Base-by-base conservation (phyloP, 176 grass and related monocot genomes). In the Oryza nivara region DNA sequence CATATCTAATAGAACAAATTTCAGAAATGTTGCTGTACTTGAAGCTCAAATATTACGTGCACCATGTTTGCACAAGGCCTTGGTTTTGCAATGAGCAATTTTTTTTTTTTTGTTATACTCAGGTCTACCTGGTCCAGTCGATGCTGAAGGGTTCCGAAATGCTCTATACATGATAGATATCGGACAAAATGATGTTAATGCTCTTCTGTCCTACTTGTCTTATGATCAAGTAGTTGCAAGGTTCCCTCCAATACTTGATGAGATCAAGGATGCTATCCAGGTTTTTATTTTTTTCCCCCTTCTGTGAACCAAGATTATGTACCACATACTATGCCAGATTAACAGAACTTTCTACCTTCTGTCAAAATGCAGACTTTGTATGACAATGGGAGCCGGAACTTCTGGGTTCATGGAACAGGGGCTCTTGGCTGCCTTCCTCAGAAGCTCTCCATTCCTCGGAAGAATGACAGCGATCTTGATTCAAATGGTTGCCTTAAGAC, bases 341-440 rank as follows among this genome's bases (percentile, higher is more conserved):
- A 74, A n/a, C 4, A 23, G 26, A 78, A 34, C 38, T 68, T 15
- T 49, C 20, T 60, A 68, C 9, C 15, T 23, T 44, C 15, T 36
- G 11, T 70, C 45, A 66, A 79, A 67, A 35, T 85, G 41, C 90
- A 97, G 95, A 41, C 75, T 77, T 65, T 97, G 72, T 91, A 97
- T 68, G 65, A 70, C 35, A 89, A 78, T 9, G 90, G 92, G 15
- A 91, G 92, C 13, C 80, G 43, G 63, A 94, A 91, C 26, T 97
- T 97, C 60, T 97, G 95, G 95, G 69, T 97, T 65, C 90, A 94
- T 7, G 93, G 88, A 32, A 92, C 90, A 1, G 89, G 92, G 3
- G 92, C 95, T 56, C 82, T 94, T 1, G 95, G 95, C 8, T 97
- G 95, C 78, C 90, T 97, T 76, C 95, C 95, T 65, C 90, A 97